phyloP scores from a whole-genome alignment of 352 stramenopile genomes.

The Thraustotheca clavata region DNA sequence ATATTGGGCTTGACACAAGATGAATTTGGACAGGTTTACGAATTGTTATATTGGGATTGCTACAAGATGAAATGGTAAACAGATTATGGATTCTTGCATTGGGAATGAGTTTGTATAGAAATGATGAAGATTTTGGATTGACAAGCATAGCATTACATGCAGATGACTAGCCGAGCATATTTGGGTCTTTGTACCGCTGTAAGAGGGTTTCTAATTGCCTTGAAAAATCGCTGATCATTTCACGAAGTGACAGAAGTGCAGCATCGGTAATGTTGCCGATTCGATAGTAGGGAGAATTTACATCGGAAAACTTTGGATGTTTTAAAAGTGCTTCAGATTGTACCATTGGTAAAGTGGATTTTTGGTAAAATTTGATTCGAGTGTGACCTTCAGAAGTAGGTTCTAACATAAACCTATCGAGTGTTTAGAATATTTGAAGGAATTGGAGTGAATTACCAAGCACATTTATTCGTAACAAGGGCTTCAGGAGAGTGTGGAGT shows the following conservation, averaged over 20 bases:
- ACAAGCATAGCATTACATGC: not conserved
- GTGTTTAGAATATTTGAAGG: too few species aligned
- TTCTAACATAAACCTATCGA: not conserved
- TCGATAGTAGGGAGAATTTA: not conserved
- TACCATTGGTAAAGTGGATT: conserved; percentile 6
- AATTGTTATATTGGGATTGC: too few species aligned
- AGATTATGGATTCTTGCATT: too few species aligned
- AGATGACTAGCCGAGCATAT: not conserved
- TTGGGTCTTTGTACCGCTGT: not conserved
- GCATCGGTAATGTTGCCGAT: conserved; percentile 11
- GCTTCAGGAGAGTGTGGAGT: conserved; percentile 6
- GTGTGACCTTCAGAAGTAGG: not conserved
- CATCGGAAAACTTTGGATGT: not conserved
- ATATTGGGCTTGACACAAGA: too few species aligned
- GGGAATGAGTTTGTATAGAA: too few species aligned
- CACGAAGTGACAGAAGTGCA: not conserved
- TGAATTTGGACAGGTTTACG: too few species aligned
- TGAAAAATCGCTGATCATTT: not conserved
- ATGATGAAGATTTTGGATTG: too few species aligned
- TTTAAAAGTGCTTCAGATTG: not conserved
- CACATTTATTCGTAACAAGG: not conserved
- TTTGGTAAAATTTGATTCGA: conserved; percentile 4
- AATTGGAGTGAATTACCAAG: too few species aligned
- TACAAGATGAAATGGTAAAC: too few species aligned
- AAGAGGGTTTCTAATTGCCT: not conserved